Base-by-base conservation (phyloP, 768 basidiomycete species). In the Tubosaeta brunneosetosa region DNA sequence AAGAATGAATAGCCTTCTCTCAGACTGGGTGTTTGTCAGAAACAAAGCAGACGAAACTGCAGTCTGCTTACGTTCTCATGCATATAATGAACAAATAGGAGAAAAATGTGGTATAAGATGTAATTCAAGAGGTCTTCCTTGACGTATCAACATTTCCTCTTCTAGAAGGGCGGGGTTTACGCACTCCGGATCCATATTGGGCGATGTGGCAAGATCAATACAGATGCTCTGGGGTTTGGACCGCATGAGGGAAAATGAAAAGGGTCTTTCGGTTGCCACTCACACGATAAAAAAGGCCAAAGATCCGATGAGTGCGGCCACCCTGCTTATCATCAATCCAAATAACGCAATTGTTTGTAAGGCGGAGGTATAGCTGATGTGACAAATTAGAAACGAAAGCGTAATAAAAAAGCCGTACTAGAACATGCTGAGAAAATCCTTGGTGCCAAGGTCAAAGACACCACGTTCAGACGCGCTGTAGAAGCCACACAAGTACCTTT, bases 11-110 rank as follows among this genome's bases (percentile, higher is more conserved):
- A 88, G 72, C 29, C 85, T 77, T 36, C 88, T 73, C 61, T 88
- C 85, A 19, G 80, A 63, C 59, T 60, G 7, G 8, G 10, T 31
- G 16, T 11, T 25, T 36, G 29, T 68, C 34, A 62, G 43, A 11
- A 42, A 44, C 3, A 44, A 12, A 29, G 19, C 14, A 17, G 17
- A 40, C 7, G 31, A 14, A 22, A 10, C 25, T 11, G 3, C 27
- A 22, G 14, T 42, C 19, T n/a, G 45, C 80, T 59, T 57, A 81
- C 82, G 41, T 71, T 78, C 68, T 86, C 85, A 43, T 79, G 74
- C 71, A 79, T 79, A 57, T 84, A 85, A 65, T 85, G 82, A 4
- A 88, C 80, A 63, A 86, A 91, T 17, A 94, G 79, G 54, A 95
- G 71, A 68, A 94, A 92, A 4, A 72, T 75, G 55, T 92, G 87